phyloP scores from a whole-genome alignment of 2,329 filamentous ascomycete species.

The Emergomyces pasteurianus region DNA sequence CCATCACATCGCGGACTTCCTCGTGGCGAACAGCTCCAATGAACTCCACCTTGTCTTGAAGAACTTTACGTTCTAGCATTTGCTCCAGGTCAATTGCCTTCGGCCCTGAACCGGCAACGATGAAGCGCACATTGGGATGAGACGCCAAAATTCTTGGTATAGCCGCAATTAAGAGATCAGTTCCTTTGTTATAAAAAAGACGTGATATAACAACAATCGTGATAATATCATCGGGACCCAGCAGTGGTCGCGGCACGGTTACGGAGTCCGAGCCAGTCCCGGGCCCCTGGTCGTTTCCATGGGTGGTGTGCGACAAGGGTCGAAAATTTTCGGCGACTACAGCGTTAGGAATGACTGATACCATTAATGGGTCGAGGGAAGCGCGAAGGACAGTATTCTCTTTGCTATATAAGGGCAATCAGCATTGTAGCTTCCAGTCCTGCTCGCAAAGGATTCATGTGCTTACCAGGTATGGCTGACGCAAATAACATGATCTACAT shows the following conservation, averaged over 20 bases:
- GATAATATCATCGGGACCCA: conserved; percentile 75
- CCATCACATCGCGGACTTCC: conserved; percentile 95
- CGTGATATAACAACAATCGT: conserved; percentile 96
- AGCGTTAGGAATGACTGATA: conserved; percentile 94
- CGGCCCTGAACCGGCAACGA: conserved; percentile 89
- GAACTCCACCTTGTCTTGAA: conserved; percentile 89
- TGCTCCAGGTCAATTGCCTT: conserved; percentile 97
- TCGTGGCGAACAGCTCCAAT: conserved; percentile 88
- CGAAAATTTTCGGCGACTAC: conserved; percentile 94
- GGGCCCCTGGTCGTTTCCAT: conserved; percentile 18
- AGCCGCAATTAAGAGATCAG: conserved; percentile 88
- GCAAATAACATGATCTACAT: conserved; percentile 96
- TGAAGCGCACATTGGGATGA: conserved; percentile 88
- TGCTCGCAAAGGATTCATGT: not conserved
- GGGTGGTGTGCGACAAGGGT: conserved; percentile 48
- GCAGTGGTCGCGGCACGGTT: conserved; percentile 49
- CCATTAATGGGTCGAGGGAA: conserved; percentile 89
- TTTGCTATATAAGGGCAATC: conserved; percentile 49
- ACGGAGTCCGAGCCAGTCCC: conserved; percentile 20
- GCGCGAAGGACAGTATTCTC: conserved; percentile 94
- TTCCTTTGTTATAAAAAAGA: conserved; percentile 97
- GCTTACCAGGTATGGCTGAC: conserved; percentile 91
- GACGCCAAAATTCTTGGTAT: conserved; percentile 83
- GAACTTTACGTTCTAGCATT: conserved; percentile 88
- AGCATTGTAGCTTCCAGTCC: not conserved